Evolutionary conservation across 176 grass and related monocot species (phyloP), one percentile per base, ranked within the genome.

Genomic region (Dendrocalamus sinicus): DNA sequence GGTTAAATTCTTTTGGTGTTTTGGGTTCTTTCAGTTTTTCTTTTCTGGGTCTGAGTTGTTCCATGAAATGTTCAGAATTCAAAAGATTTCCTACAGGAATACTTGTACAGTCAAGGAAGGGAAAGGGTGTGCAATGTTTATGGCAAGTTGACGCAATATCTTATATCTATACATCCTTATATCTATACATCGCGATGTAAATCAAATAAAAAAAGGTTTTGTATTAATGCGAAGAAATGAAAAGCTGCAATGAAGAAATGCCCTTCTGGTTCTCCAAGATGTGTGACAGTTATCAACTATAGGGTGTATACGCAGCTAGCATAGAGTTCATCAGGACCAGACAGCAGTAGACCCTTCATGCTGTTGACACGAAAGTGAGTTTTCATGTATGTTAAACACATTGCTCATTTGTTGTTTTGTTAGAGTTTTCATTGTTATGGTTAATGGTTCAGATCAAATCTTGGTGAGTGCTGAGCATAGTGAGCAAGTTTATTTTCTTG

Each of bases 141-240:
- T 48, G 53, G 47, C 46, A 80, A 41, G 57, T 47, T 64, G 54
- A 62, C 37, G 28, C 26, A 67, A 40, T 40, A 75, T 66, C 58
- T 75, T 58, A 40, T 40, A 75, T 66, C 58, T 75, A 75, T 66
- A 41, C 58, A 64, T 24, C 4, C 58, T 75, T 58, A 40, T 40
- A 75, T 66, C 58, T 75, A 75, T 66, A 41, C 58, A 64, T 24
- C 4, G 43, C 9, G 4, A 12, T 84, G 71, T 82, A 68, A 77
- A 55, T 88, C 71, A 35, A 88, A 81, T 87, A 75, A 67, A 81
- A 5, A 47, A 20, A 72, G 13, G 40, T 62, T 83, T 57, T 62
- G 23, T 28, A 58, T 58, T 22, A 71, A 58, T 19, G 50, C 48
- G 22, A 37, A 12, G 30, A 47, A 64, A 67, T 9, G 78, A 80